These are phyloP conservation scores for Zea mays DNA, from an alignment of 176 grass and related monocot genomes.

Conservation along the genomic window DNA sequence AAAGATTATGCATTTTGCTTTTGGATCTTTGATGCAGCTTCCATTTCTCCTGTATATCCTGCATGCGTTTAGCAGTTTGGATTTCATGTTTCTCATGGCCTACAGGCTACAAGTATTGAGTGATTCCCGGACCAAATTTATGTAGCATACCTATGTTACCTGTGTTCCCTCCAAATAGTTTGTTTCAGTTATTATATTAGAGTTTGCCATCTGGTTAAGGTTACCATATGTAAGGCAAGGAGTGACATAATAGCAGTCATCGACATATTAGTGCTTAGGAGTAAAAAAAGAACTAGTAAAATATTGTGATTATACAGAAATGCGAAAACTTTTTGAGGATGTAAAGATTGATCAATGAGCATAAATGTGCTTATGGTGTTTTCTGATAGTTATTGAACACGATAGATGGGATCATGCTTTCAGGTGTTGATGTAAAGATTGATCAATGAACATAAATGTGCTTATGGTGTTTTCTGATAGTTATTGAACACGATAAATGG, in stretches of 20 bases:
- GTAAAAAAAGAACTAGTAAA: neutral
- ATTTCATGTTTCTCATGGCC: neutral
- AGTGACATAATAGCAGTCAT: slow-evolving; percentile 14
- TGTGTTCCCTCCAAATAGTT: neutral
- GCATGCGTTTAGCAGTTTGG: neutral
- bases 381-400: neutral
- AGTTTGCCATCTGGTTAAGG: neutral
- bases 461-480: neutral
- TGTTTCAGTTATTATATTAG: slow-evolving; percentile 31
- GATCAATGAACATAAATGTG: neutral
- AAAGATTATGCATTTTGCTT: neutral
- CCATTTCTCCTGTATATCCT: neutral
- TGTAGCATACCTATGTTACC: neutral
- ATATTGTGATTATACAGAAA: neutral
- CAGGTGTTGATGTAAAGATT: neutral
- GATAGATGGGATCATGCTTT: neutral
- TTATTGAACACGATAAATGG: neutral
- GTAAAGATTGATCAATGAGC: neutral
- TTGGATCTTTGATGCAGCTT: neutral
- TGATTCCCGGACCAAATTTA: neutral
- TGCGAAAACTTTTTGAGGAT: neutral
- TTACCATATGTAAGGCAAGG: neutral
- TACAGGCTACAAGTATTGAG: neutral
- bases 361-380: neutral
- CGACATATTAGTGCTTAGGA: neutral